Evolutionary conservation across 2,329 filamentous ascomycete species (phyloP), one percentile per base, ranked within the genome.

Genomic region (Cytospora piceicola): DNA sequence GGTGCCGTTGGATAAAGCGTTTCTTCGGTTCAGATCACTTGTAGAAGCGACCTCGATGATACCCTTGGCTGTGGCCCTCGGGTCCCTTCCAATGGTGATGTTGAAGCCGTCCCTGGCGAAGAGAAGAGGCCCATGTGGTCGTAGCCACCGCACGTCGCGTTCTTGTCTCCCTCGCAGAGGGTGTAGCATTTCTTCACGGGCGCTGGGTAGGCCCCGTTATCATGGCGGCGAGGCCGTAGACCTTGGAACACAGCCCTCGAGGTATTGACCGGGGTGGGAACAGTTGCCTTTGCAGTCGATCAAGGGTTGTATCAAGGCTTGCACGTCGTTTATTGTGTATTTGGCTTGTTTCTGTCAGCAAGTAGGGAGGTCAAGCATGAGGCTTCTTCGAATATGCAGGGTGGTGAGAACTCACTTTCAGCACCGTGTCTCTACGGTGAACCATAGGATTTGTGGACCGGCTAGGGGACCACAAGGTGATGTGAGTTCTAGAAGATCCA

Each of bases 171-270:
- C 3, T 60, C 53, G 14, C 64, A 64, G 14, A 52, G 39, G 20
- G 12, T 14, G 20, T 63, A 52, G 56, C 56, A 66, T 1, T 58
- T 57, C 14, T 9, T 17, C 6, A 60, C n/a, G 17, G 57, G 24
- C 15, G 64, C 59, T 1, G 64, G 53, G 0, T 51, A 30, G 0
- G 53, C 24, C 27, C 27, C 27, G 0, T 30, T 7, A 12, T 54
- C 60, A 66, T 42, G 17, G 55, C 63, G 2, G 63, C 66, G 34
- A 65, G 55, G 36, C 39, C 52, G 55, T 59, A 67, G 2, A 58
- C 63, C 22, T 67, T 56, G 6, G 30, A 20, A 24, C 53, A 49
- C 65, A 64, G 30, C 60, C 56, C 30, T 24, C 39, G 2, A 58
- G 56, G 30, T 61, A 64, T 5, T 29, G 51, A 20, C 20, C 22